phyloP scores from a whole-genome alignment of 1,284 basidiomycete species.

The Cryptococcus neoformans region DNA sequence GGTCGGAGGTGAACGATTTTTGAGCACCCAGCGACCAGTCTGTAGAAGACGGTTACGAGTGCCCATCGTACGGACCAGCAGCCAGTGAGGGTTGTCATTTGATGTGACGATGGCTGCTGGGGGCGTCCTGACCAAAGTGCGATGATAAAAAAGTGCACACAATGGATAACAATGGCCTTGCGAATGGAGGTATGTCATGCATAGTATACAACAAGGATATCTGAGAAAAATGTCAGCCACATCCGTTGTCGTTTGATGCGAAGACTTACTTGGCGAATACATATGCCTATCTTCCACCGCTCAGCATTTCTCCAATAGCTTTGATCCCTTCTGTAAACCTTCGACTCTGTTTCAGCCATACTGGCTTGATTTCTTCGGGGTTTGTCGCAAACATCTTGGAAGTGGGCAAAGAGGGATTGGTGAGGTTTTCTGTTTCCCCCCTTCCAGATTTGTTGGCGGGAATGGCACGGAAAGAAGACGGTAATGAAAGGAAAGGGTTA shows the following conservation, averaged over 20 bases:
- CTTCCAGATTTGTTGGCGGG: conserved; percentile 1
- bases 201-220: conserved; percentile 4
- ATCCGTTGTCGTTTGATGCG: not conserved
- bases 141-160: too few relatives aligned
- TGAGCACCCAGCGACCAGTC: not conserved
- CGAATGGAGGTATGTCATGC: conserved; percentile 1
- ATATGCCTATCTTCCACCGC: conserved; percentile 15
- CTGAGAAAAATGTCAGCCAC: not conserved
- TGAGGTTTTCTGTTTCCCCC: conserved; percentile 8
- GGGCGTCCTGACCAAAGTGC: conserved; percentile 8
- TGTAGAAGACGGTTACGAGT: not conserved
- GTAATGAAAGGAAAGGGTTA: conserved; percentile 45
- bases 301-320: conserved; percentile 37
- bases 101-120: not conserved
- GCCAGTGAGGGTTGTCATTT: conserved; percentile 2
- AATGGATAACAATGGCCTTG: too few relatives aligned
- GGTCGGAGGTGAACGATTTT: conserved; percentile 8
- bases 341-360: conserved; percentile 31
- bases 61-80: not conserved
- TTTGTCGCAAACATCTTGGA: conserved; percentile 32
- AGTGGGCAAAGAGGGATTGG: conserved; percentile 13
- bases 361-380: conserved; percentile 36
- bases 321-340: conserved; percentile 35
- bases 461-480: conserved; percentile 26
- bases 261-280: not conserved